Evolutionary conservation across 2,329 filamentous ascomycete genomes (phyloP).

Genomic region (Claviceps sp.): DNA sequence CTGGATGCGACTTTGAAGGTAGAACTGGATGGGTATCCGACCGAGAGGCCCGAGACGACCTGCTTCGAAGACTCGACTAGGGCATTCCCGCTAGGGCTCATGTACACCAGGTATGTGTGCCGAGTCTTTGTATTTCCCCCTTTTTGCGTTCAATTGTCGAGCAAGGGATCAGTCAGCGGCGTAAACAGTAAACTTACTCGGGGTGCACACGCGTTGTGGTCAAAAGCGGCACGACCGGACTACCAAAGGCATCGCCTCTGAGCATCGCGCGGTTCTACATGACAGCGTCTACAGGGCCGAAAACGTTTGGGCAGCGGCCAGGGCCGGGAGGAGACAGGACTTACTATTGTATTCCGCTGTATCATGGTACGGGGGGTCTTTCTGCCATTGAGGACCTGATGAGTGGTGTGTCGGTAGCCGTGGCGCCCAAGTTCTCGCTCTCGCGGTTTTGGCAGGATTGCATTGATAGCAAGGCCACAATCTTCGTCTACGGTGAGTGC

Average conservation of each 20-base stretch:
- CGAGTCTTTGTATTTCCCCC: not conserved
- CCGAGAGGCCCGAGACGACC: not conserved
- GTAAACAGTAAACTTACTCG: too few relatives aligned
- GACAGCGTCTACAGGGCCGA: not conserved
- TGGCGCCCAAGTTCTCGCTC: conserved; percentile 5
- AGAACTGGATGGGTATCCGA: conserved; percentile 1
- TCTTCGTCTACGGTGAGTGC: conserved; percentile 3
- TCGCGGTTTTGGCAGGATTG: conserved; percentile 6
- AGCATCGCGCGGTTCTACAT: not conserved
- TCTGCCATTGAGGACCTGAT: conserved; percentile 2
- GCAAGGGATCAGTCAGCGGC: not conserved
- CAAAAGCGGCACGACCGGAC: conserved; percentile 4
- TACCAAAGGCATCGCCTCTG: conserved; percentile 3
- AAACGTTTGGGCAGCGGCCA: not conserved
- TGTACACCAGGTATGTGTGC: conserved; percentile 3
- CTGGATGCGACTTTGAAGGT: not conserved
- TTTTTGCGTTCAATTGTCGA: too few relatives aligned
- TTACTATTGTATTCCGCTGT: conserved; percentile 4
- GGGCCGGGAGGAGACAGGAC: conserved; percentile 3
- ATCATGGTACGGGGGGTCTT: conserved; percentile 5
- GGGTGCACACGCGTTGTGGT: too few relatives aligned
- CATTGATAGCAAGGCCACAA: conserved; percentile 5
- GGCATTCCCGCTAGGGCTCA: not conserved
- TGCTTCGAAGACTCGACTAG: conserved; percentile 2
- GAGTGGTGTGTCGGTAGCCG: conserved; percentile 4